A percentile compares a stretch with the other conserved stretches of the same genome.
These are phyloP conservation scores for Tremella fuciformis DNA, from an alignment of 768 basidiomycete species.

Conservation along the genomic window DNA sequence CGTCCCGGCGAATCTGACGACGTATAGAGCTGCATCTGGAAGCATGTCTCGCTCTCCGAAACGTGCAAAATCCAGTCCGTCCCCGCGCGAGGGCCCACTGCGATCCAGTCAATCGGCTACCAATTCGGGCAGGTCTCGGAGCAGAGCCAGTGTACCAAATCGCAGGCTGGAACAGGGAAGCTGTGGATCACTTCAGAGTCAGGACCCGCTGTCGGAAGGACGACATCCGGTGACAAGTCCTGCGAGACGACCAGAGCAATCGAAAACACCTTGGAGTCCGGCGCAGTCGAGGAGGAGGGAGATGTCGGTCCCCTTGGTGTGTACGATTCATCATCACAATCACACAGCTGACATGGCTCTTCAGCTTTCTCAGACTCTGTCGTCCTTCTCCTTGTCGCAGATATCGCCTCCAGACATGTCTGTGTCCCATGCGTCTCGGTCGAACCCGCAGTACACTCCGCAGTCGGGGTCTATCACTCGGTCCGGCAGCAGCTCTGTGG, in stretches of 20 bases:
- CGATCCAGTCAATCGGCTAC: slow-evolving; percentile 1
- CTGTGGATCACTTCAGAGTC: slow-evolving; percentile 5
- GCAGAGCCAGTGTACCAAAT: not conserved
- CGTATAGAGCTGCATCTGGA: no score
- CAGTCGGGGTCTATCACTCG: not conserved
- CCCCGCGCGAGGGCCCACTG: slow-evolving; percentile 7
- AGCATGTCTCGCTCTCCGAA: slow-evolving; percentile 23
- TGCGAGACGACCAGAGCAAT: slow-evolving; percentile 12
- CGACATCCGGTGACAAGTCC: slow-evolving; percentile 24
- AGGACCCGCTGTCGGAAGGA: slow-evolving; percentile 13
- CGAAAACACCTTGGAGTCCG: slow-evolving; percentile 1
- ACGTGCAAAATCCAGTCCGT: slow-evolving; percentile 25
- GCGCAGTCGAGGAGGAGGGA: slow-evolving; percentile 5
- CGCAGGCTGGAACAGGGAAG: slow-evolving; percentile 5
- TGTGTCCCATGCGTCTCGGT: not conserved
- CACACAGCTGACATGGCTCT: not conserved
- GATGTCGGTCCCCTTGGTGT: slow-evolving; percentile 11
- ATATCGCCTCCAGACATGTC: slow-evolving; percentile 3
- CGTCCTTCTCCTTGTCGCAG: slow-evolving; percentile 9
- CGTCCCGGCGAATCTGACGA: not conserved
- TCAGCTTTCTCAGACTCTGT: slow-evolving; percentile 12
- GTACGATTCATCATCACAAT: not conserved
- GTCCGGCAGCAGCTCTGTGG: not conserved
- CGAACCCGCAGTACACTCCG: slow-evolving; percentile 1
- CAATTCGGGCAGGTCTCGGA: not conserved